Evolutionary conservation across 306 rosid species (phyloP).

Genomic region (Boehmeria nivea): DNA sequence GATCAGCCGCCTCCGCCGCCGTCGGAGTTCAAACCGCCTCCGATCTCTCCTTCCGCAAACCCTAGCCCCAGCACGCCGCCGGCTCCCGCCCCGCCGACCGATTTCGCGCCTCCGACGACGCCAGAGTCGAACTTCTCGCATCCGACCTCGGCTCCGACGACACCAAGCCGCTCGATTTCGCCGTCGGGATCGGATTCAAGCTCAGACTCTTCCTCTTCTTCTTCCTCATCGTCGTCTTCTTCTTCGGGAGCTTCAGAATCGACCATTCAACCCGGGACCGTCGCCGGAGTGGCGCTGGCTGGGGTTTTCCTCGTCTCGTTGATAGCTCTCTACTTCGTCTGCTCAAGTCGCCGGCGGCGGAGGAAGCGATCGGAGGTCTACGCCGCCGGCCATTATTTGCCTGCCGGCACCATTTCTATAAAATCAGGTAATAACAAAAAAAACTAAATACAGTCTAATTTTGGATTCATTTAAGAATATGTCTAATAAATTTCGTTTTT

Average conservation of each 20-base stretch:
- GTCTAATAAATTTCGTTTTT: too few species aligned
- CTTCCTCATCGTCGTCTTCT: neutral
- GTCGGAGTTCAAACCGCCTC: neutral
- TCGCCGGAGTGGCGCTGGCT: slow-evolving; percentile 40
- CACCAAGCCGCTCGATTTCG: neutral
- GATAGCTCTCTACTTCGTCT: slow-evolving; percentile 27
- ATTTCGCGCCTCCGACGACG: slow-evolving; percentile 1
- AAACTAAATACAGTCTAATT: neutral
- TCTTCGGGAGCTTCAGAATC: neutral
- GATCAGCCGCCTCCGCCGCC: slow-evolving; percentile 15
- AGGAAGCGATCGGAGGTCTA: slow-evolving; percentile 24
- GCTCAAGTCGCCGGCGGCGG: slow-evolving; percentile 26
- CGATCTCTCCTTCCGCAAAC: slow-evolving; percentile 1
- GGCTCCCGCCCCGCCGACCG: neutral
- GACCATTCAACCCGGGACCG: slow-evolving; percentile 9
- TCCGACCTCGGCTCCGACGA: neutral
- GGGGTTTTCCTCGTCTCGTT: slow-evolving; percentile 41
- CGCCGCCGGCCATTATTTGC: slow-evolving; percentile 21
- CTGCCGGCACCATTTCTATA: slow-evolving; percentile 25
- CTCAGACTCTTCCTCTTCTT: slow-evolving; percentile 6
- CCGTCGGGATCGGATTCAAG: slow-evolving; percentile 6
- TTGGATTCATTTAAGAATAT: too few species aligned
- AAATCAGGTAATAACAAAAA: slow-evolving; percentile 33
- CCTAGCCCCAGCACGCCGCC: neutral
- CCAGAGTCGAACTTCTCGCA: slow-evolving; percentile 11